Conservation (phyloP, 192 early-diverging fungal species). For the Podila epigama region DNA sequence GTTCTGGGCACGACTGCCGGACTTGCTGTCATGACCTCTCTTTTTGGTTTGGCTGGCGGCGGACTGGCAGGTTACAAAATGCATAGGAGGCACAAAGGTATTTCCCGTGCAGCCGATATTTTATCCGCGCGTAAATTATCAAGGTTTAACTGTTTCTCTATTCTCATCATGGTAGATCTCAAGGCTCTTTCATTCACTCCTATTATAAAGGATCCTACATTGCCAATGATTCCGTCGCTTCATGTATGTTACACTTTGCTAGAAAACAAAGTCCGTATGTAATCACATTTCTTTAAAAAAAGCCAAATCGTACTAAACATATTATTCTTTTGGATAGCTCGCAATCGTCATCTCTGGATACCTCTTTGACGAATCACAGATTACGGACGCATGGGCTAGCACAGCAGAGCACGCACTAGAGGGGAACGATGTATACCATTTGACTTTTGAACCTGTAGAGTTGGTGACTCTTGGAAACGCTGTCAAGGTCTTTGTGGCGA, state of each 20-base stretch:
- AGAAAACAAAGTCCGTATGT: too few species aligned
- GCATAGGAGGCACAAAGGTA: constrained; percentile 41
- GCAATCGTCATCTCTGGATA: constrained; percentile 68
- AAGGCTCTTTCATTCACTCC: constrained; percentile 60
- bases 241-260: constrained; percentile 54
- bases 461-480: constrained; percentile 57
- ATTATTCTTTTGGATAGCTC: constrained; percentile 28
- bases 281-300: too few species aligned
- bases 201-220: constrained; percentile 53
- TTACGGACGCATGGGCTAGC: constrained; percentile 54
- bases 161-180: constrained; percentile 48
- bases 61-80: constrained; percentile 58
- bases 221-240: constrained; percentile 62
- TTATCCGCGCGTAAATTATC: background rate
- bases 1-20: constrained; percentile 63
- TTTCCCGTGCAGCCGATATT: too few species aligned
- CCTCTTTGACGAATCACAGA: constrained; percentile 46
- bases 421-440: constrained; percentile 55
- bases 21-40: constrained; percentile 58
- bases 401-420: constrained; percentile 31
- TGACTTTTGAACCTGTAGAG: constrained; percentile 57
- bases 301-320: too few species aligned
- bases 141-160: background rate
- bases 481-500: constrained; percentile 57
- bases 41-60: constrained; percentile 65